A percentile compares a stretch with the other conserved stretches of the same genome.
These are phyloP conservation scores for Cucumis cinereus DNA, from an alignment of 306 rosid species.

Conservation along the genomic window DNA sequence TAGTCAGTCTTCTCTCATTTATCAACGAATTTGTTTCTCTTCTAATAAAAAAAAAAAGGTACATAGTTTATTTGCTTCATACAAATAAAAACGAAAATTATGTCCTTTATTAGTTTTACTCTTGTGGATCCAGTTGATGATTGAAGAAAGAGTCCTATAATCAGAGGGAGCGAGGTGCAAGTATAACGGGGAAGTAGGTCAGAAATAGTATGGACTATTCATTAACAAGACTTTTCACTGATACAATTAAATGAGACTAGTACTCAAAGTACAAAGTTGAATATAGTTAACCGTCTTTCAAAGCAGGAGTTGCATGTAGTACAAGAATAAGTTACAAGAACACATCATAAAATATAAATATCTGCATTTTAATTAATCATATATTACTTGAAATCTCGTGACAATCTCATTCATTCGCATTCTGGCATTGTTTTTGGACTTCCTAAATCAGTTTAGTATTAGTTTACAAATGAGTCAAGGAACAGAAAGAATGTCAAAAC, in stretches of 20 bases:
- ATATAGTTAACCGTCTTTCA: background rate
- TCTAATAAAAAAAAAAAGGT: too few species aligned
- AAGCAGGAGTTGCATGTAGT: background rate
- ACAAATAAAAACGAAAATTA: background rate
- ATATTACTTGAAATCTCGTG: background rate
- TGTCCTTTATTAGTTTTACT: background rate
- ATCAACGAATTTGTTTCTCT: too few species aligned
- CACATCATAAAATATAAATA: background rate
- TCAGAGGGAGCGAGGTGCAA: background rate
- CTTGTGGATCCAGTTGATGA: background rate
- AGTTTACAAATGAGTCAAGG: background rate
- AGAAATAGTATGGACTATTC: background rate
- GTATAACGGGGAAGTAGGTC: background rate
- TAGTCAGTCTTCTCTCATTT: background rate
- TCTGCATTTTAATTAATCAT: background rate
- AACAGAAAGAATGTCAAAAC: background rate
- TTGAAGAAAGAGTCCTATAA: background rate
- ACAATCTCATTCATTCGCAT: background rate
- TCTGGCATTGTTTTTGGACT: background rate
- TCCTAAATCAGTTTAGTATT: background rate
- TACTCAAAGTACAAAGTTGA: too few species aligned
- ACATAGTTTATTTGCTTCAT: background rate
- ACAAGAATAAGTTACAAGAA: background rate
- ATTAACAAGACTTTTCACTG: too few species aligned
- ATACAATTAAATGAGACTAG: too few species aligned